Evolutionary conservation across 1,139 yeast species (phyloP), one percentile per base, ranked within the genome.

Genomic region (Petasospora rhodanensis): DNA sequence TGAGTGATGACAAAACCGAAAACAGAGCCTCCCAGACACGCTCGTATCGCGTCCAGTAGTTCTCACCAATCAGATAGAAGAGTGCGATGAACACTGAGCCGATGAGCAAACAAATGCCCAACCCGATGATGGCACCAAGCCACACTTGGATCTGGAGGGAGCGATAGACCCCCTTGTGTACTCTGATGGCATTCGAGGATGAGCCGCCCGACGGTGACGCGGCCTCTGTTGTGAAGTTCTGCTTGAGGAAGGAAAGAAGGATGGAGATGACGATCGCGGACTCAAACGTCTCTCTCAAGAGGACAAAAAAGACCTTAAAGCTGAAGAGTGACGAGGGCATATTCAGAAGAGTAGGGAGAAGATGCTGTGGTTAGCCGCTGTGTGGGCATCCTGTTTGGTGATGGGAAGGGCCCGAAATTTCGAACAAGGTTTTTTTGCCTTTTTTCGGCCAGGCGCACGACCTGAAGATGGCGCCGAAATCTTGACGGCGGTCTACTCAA

Each of bases 1-100:
- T 70, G 26, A 80, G 64, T 2, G 86, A 70, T 3, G 95, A 93
- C 51, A 84, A 68, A 17, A 84, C 61, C 51, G 82, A 76, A 54
- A 84, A 83, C 34, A 81, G 70, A 53, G 91, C 94, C 64, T 85
- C 95, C 94, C 94, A 84, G 35, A 83, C 65, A 54, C 83, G 89
- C 56, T 85, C 95, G 19, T 89, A 73, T 23, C 60, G 58, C 13
- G 81, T 56, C 94, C 94, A 84, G 44, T 82, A 67, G 65, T 84
- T 85, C 33, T 70, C 72, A 40, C 80, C 80, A 32, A 82, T 67
- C 21, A 77, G 59, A 55, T 85, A 84, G 60, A 80, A 85, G 25
- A 81, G 75, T 51, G 85, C 89, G 54, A 85, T 82, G 59, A 84
- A 84, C 24, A 81, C 87, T 56, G 79, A 73, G 45, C 95, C 95